Percentiles rank a stretch among this genome's conserved stretches.
phyloP scores from a whole-genome alignment of 192 early-diverging fungal species.

The Irineochytrium annulatum region DNA sequence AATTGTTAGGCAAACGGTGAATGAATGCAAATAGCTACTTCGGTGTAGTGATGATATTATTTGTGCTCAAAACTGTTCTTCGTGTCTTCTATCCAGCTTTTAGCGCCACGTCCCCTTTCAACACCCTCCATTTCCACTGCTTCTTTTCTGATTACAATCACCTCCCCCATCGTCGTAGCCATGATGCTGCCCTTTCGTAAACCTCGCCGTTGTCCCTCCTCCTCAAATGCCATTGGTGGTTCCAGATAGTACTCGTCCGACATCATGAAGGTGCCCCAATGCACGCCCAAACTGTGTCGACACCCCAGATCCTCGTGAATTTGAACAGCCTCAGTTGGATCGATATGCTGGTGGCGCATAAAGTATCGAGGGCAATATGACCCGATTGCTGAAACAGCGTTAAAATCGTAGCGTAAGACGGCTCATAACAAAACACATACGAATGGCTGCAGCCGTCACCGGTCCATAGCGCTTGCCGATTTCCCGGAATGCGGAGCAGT shows the following conservation, averaged over 20 bases:
- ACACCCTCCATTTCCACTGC: background rate
- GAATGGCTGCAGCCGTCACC: slow-evolving; percentile 48
- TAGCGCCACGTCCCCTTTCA: background rate
- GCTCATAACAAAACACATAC: slow-evolving; percentile 16
- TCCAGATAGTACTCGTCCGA: too few relatives aligned
- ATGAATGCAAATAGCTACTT: too few relatives aligned
- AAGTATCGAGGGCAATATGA: slow-evolving; percentile 74
- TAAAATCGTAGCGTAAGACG: slow-evolving; percentile 39
- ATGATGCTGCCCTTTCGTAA: background rate
- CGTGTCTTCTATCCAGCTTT: too few relatives aligned
- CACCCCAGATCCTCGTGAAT: too few relatives aligned
- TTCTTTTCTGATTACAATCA: slow-evolving; percentile 1
- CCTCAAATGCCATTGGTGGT: slow-evolving; percentile 37
- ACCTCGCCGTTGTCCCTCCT: background rate
- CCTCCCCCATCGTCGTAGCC: background rate
- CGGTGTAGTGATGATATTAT: too few relatives aligned
- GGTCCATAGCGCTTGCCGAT: slow-evolving; percentile 61
- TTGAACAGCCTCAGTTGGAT: slow-evolving; percentile 75
- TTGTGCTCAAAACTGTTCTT: too few relatives aligned
- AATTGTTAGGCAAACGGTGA: background rate
- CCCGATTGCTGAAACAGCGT: too few relatives aligned
- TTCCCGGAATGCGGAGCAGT: slow-evolving; percentile 80
- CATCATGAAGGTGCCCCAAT: slow-evolving; percentile 86
- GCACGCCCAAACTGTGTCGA: too few relatives aligned
- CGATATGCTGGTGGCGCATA: slow-evolving; percentile 71